Conservation (phyloP, 148 eudicot species). For the Diospyros kaki region DNA sequence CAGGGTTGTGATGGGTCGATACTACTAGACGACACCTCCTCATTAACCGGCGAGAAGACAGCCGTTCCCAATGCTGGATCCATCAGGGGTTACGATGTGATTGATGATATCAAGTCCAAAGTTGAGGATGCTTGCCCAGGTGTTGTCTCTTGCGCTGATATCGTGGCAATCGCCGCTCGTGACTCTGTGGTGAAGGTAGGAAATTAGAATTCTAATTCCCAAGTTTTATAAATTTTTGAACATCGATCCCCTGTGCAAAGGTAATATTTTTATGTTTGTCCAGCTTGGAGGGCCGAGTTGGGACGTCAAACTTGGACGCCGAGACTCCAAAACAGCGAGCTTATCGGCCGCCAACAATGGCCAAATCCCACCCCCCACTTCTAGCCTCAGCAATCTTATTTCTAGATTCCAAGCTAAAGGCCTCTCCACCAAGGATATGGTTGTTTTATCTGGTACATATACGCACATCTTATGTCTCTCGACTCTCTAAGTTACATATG, state of each 20-base stretch:
- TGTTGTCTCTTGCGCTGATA: slow-evolving; percentile 47
- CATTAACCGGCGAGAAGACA: slow-evolving; percentile 33
- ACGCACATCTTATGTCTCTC: no score
- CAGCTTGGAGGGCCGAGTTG: slow-evolving; percentile 68
- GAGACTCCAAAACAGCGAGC: slow-evolving; percentile 58
- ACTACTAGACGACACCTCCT: slow-evolving; percentile 37
- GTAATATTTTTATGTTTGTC: background rate
- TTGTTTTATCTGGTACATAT: slow-evolving; percentile 51
- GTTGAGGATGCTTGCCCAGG: slow-evolving; percentile 41
- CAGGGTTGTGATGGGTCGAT: slow-evolving; percentile 53
- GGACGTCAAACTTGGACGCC: slow-evolving; percentile 59
- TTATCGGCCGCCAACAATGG: slow-evolving; percentile 45
- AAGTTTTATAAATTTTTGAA: no score
- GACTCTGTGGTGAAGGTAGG: slow-evolving; percentile 34
- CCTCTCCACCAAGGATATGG: slow-evolving; percentile 57
- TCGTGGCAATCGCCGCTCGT: slow-evolving; percentile 35
- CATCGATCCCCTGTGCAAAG: no score
- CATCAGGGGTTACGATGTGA: slow-evolving; percentile 34
- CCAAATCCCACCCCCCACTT: slow-evolving; percentile 49
- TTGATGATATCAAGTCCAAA: slow-evolving; percentile 30
- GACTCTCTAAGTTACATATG: no score
- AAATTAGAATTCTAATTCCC: background rate
- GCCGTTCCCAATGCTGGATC: slow-evolving; percentile 39
- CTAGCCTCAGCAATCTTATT: slow-evolving; percentile 40
- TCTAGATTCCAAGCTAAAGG: slow-evolving; percentile 44